Evolutionary conservation across 768 basidiomycete species (phyloP).

Genomic region (Collybiopsis confluens): DNA sequence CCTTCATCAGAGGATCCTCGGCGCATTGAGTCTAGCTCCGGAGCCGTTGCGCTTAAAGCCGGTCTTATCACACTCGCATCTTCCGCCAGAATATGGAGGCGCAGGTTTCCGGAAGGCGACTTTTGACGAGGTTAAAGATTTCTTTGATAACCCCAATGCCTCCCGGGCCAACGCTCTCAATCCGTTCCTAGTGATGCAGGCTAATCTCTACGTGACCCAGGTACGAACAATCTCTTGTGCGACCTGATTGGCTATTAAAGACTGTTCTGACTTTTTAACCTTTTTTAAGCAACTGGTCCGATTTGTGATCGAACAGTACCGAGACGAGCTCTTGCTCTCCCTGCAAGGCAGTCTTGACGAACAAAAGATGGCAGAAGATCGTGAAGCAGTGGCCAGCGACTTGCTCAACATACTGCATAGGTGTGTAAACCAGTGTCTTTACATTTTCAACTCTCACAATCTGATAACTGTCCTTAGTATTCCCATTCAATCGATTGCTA

Average conservation of each 20-base stretch:
- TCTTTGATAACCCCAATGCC: slow-evolving; percentile 89
- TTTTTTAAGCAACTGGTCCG: slow-evolving; percentile 79
- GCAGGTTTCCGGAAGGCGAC: slow-evolving; percentile 78
- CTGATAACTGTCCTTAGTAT: slow-evolving; percentile 46
- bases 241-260: neutral
- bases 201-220: slow-evolving; percentile 90
- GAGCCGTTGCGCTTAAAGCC: slow-evolving; percentile 70
- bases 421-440: too few relatives aligned
- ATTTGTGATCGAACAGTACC: slow-evolving; percentile 89
- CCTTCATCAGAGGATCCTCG: slow-evolving; percentile 71
- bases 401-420: slow-evolving; percentile 82
- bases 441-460: neutral
- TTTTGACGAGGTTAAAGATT: slow-evolving; percentile 84
- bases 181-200: slow-evolving; percentile 88
- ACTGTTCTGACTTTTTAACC: neutral
- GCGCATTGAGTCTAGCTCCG: slow-evolving; percentile 72
- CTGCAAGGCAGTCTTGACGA: slow-evolving; percentile 66
- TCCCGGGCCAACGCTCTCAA: slow-evolving; percentile 82
- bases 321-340: slow-evolving; percentile 73
- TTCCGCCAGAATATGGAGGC: slow-evolving; percentile 60
- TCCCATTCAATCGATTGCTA: slow-evolving; percentile 90
- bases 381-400: slow-evolving; percentile 84
- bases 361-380: slow-evolving; percentile 60
- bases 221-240: slow-evolving; percentile 34
- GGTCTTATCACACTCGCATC: slow-evolving; percentile 40